Evolutionary conservation across 1,284 basidiomycete species (phyloP).

Genomic region (Pseudomicrostroma phylloplanum): DNA sequence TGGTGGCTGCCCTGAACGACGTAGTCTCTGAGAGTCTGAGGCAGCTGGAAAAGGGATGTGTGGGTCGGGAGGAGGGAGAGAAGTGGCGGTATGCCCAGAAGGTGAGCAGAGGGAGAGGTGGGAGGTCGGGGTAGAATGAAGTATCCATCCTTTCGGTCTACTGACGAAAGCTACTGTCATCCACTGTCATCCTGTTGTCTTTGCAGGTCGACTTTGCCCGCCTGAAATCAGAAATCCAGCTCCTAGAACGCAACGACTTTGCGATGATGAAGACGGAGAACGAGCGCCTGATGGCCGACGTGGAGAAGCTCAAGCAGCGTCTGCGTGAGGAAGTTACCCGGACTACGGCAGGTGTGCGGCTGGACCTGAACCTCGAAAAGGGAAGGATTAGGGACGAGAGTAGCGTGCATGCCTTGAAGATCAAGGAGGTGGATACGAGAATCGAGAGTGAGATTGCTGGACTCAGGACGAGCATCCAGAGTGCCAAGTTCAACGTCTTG

Average conservation of each 20-base stretch:
- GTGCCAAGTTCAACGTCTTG: conserved; percentile 65
- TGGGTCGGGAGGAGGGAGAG: conserved; percentile 46
- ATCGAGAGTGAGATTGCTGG: conserved; percentile 95
- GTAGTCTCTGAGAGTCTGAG: conserved; percentile 47
- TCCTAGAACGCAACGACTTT: conserved; percentile 95
- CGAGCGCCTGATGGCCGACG: conserved; percentile 80
- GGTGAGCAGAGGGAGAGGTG: conserved; percentile 10
- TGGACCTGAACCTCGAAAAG: conserved; percentile 96
- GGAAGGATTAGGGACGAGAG: conserved; percentile 90
- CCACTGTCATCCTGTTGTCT: background rate
- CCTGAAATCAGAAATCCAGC: conserved; percentile 89
- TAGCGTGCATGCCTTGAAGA: conserved; percentile 86
- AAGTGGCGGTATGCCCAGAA: conserved; percentile 47
- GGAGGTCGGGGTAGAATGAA: background rate
- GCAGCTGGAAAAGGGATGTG: conserved; percentile 41
- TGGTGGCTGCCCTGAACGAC: conserved; percentile 42
- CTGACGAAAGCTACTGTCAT: background rate
- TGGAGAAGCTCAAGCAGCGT: conserved; percentile 92
- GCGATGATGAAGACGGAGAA: conserved; percentile 92
- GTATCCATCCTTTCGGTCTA: background rate
- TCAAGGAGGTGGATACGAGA: conserved; percentile 94
- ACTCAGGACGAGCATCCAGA: conserved; percentile 80
- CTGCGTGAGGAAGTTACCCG: conserved; percentile 74
- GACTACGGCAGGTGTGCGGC: conserved; percentile 85
- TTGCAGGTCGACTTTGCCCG: conserved; percentile 92